Base-by-base conservation (phyloP, 352 stramenopile species). In the Phytophthora macrochlamydospora region DNA sequence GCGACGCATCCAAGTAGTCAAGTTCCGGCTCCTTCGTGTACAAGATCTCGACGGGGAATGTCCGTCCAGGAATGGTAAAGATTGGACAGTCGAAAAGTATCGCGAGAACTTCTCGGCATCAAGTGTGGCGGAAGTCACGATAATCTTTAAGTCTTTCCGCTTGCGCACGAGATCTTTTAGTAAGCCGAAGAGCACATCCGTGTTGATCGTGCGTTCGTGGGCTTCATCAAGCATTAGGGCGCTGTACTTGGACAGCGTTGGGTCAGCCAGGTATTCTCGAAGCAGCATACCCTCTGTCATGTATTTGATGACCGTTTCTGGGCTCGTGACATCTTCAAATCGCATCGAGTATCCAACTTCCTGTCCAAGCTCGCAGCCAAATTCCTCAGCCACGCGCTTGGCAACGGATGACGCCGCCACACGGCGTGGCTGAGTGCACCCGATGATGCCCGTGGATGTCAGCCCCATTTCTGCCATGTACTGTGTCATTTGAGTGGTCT, bases 241-340 rank as follows among this genome's bases (percentile, higher is more conserved):
- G 28, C 83, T 90, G 72, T 98, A 98, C 58, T 97, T 91, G n/a
- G 85, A 94, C 24, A 99, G 78, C 51, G 97, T 90, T 31, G 95
- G 86, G 81, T 99, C 98, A 4, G 95, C 94, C 12, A 99, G 81
- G 73, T 99, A 99, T 76, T 99, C 98, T 67, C 98, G 90, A 79
- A 99, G 90, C 1, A 99, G 76, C 97, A 99, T 99, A 79, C 98
- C 98, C 81, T 99, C 98, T 2, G 97, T 99, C 97, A 99, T 99
- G 78, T 99, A 99, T 83, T 99, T 99, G 71, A 99, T 99, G 52
- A 98, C 90, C 1, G 97, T 99, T 56, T 98, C 84, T 2, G 81
- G 73, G n/a, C 73, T 89, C 4, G 89, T 94, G 18, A 89, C 88
- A 62, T 95, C 88, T 48, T 96, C 85, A 42, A 97, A 94, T 64